These are phyloP conservation scores for Lunasporangiospora selenospora DNA, from an alignment of 192 early-diverging fungal genomes.

Conservation along the genomic window DNA sequence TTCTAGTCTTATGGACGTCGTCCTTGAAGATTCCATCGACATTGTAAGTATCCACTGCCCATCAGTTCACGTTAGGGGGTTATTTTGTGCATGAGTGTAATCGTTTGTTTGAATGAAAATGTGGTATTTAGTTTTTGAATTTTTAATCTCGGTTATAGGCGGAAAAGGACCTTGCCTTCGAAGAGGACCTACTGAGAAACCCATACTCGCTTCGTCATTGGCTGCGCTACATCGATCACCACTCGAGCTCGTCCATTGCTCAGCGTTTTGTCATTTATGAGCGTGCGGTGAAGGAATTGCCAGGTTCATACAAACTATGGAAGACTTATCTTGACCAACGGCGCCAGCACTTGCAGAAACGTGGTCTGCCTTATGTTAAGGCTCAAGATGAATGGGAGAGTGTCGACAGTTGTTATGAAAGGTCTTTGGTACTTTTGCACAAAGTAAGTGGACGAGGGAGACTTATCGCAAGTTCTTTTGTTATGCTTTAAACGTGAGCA, in stretches of 20 bases:
- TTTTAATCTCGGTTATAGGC: no score
- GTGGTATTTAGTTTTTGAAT: no score
- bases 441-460: conserved; percentile 56
- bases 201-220: conserved; percentile 80
- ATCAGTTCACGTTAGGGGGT: no score
- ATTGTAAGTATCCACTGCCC: no score
- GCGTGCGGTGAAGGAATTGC: conserved; percentile 85
- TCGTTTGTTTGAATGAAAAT: no score
- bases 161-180: conserved; percentile 69
- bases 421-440: conserved; percentile 88
- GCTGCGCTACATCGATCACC: conserved; percentile 93
- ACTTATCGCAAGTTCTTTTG: neutral
- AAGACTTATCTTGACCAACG: conserved; percentile 83
- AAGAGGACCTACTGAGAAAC: conserved; percentile 71
- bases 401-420: conserved; percentile 83
- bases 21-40: conserved; percentile 40
- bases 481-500: neutral
- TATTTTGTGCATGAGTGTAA: no score
- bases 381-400: conserved; percentile 66
- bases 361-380: conserved; percentile 58
- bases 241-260: conserved; percentile 55
- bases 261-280: conserved; percentile 79
- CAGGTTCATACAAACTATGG: conserved; percentile 98
- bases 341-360: conserved; percentile 45
- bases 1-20: conserved; percentile 17